Conservation (phyloP, 179 eudicot species). For the Beta corolliflora region DNA sequence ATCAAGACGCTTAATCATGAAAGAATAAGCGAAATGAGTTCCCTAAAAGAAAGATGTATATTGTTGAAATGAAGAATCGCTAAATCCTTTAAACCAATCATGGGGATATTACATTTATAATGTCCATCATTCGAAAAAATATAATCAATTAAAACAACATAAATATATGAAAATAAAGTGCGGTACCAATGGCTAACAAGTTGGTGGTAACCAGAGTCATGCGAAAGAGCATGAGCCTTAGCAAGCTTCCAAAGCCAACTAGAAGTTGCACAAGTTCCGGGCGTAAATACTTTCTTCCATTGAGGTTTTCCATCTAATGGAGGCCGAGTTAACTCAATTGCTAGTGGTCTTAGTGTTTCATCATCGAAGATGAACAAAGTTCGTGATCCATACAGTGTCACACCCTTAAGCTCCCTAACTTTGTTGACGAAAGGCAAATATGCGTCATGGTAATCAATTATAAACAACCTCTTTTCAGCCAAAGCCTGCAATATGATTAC, state of each 20-base stretch:
- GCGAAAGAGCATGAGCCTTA: slow-evolving; percentile 66
- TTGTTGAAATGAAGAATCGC: no score
- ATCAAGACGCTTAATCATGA: no score
- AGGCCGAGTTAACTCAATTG: slow-evolving; percentile 62
- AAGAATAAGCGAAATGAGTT: no score
- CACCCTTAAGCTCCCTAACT: slow-evolving; percentile 49
- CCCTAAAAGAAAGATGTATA: no score
- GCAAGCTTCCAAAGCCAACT: slow-evolving; percentile 82
- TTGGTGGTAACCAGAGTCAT: slow-evolving; percentile 67
- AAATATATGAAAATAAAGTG: background rate
- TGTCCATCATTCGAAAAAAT: no score
- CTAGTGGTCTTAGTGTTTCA: slow-evolving; percentile 50
- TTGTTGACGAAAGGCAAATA: slow-evolving; percentile 52
- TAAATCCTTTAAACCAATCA: no score
- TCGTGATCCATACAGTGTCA: slow-evolving; percentile 63
- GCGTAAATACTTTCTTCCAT: slow-evolving; percentile 54
- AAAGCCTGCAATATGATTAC: slow-evolving; percentile 43
- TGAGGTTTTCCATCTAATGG: slow-evolving; percentile 40
- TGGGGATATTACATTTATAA: no score
- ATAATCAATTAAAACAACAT: no score
- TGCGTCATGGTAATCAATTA: slow-evolving; percentile 69
- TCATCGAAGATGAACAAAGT: slow-evolving; percentile 46
- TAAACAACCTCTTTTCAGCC: slow-evolving; percentile 49
- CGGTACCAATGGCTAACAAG: slow-evolving; percentile 66
- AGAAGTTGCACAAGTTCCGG: slow-evolving; percentile 39